These are phyloP conservation scores for Harringtonia lauricola DNA, from an alignment of 2,329 filamentous ascomycete species.

Conservation along the genomic window DNA sequence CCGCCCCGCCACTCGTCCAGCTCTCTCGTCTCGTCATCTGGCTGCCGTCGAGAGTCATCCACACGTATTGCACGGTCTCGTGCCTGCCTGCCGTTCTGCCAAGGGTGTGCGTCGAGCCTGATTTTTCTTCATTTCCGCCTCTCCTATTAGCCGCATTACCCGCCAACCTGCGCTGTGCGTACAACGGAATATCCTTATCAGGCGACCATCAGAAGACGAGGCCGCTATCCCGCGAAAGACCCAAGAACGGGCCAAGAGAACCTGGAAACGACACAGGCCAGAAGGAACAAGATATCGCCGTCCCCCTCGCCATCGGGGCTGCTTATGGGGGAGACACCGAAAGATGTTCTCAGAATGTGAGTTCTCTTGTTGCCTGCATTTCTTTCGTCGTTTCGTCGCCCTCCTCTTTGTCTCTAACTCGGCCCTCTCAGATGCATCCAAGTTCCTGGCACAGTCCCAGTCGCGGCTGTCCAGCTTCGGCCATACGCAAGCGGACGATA, in stretches of 20 bases:
- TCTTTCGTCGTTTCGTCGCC: background rate
- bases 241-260: background rate
- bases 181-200: background rate
- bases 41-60: background rate
- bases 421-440: conserved; percentile 66
- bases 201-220: background rate
- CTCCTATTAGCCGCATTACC: no score
- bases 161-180: no score
- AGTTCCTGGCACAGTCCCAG: conserved; percentile 93
- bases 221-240: background rate
- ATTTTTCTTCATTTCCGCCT: no score
- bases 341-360: conserved; percentile 88
- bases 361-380: conserved; percentile 21
- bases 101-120: no score
- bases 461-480: conserved; percentile 69
- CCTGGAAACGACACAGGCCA: background rate
- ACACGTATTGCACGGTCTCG: conserved; percentile 1
- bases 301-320: conserved; percentile 5
- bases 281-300: background rate
- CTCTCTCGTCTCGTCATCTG: no score
- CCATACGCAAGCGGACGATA: conserved; percentile 39
- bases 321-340: conserved; percentile 14
- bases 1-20: conserved; percentile 2
- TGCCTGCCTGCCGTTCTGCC: no score
- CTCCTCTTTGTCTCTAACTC: background rate